A percentile compares a stretch with the other conserved stretches of the same genome.
These are phyloP conservation scores for Penicillium herquei DNA, from an alignment of 495 filamentous ascomycete genomes.

Conservation along the genomic window DNA sequence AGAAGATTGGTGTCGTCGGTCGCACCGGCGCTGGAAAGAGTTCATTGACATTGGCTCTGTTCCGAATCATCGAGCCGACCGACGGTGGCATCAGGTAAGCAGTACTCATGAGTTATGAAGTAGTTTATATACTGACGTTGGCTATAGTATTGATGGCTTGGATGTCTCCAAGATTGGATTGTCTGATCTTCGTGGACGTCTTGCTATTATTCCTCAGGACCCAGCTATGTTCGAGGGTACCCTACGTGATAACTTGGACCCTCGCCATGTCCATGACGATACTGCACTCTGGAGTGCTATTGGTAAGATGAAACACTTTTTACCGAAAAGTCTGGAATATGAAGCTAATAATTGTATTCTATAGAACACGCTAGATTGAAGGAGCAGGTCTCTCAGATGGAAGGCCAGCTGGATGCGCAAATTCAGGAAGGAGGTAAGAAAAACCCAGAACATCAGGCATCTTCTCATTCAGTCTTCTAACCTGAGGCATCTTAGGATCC, in stretches of 20 bases:
- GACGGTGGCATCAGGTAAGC: conserved; percentile 68
- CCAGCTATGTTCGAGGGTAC: conserved; percentile 96
- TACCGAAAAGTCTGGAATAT: background rate
- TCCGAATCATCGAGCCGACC: conserved; percentile 89
- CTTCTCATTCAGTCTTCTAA: background rate
- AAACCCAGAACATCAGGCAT: background rate
- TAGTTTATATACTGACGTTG: conserved; percentile 14
- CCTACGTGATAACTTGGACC: conserved; percentile 93
- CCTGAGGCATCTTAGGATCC: conserved; percentile 43
- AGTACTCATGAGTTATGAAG: background rate
- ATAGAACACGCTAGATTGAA: conserved; percentile 90
- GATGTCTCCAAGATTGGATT: conserved; percentile 91
- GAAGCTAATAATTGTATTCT: background rate
- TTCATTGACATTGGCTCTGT: conserved; percentile 88
- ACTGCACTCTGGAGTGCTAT: conserved; percentile 97
- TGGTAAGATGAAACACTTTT: conserved; percentile 53
- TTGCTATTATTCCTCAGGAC: conserved; percentile 98
- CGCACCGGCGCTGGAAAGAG: conserved; percentile 97
- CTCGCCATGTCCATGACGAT: conserved; percentile 91
- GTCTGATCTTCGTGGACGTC: conserved; percentile 79
- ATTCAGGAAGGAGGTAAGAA: conserved; percentile 90
- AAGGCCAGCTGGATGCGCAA: conserved; percentile 82
- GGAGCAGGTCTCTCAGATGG: conserved; percentile 85
- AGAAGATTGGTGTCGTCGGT: conserved; percentile 98
- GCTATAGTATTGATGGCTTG: conserved; percentile 69